phyloP scores from a whole-genome alignment of 371 early-diverging fungal genomes.

The Syncephalastrum contaminatum region DNA sequence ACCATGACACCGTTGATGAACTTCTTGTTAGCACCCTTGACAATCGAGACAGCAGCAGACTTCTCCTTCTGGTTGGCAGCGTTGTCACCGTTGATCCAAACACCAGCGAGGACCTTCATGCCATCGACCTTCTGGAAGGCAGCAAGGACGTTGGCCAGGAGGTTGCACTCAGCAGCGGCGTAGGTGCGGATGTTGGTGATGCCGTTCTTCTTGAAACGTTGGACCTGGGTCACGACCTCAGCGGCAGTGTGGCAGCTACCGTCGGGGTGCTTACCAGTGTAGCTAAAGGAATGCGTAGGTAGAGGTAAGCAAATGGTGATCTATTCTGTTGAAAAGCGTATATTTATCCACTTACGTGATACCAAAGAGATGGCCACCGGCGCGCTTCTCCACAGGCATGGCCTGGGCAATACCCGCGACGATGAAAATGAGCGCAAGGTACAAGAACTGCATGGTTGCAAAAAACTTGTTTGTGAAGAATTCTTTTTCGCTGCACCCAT shows the following conservation, averaged over 20 bases:
- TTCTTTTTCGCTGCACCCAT: too few relatives aligned
- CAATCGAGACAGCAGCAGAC: slow-evolving; percentile 13
- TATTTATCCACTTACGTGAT: slow-evolving; percentile 14
- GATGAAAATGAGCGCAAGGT: slow-evolving; percentile 8
- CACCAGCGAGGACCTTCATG: slow-evolving; percentile 42
- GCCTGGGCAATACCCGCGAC: slow-evolving; percentile 25
- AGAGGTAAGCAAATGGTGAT: background rate
- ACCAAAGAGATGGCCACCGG: slow-evolving; percentile 17
- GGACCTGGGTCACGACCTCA: slow-evolving; percentile 22
- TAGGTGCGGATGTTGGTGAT: slow-evolving; percentile 43
- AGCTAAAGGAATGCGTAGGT: slow-evolving; percentile 10
- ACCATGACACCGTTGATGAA: slow-evolving; percentile 35
- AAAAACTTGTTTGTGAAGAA: slow-evolving; percentile 1
- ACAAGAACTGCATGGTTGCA: slow-evolving; percentile 9
- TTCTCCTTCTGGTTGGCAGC: slow-evolving; percentile 26
- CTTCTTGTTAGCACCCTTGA: slow-evolving; percentile 11
- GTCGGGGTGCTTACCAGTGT: slow-evolving; percentile 30
- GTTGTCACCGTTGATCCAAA: slow-evolving; percentile 38
- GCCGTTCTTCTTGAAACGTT: slow-evolving; percentile 32
- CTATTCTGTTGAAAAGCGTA: background rate
- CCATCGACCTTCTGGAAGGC: slow-evolving; percentile 29
- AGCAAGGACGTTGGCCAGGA: slow-evolving; percentile 30
- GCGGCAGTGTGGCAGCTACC: slow-evolving; percentile 31
- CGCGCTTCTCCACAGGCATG: slow-evolving; percentile 23
- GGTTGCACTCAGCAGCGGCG: slow-evolving; percentile 42